These are phyloP conservation scores for Colletotrichum noveboracense DNA, from an alignment of 2,329 filamentous ascomycete genomes.

Conservation along the genomic window DNA sequence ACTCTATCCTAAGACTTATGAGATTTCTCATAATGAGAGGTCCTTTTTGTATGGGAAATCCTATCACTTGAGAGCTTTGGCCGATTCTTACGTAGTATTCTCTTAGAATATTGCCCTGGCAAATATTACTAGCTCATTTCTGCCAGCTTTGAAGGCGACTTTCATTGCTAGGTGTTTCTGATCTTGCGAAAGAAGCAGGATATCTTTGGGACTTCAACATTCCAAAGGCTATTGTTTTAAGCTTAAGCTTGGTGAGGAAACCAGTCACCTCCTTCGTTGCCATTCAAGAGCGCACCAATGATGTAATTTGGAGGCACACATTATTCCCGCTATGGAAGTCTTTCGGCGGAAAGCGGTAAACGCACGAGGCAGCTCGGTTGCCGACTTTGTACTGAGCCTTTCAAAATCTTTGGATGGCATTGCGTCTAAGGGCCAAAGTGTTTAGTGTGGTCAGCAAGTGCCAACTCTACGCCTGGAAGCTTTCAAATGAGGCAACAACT, in stretches of 20 bases:
- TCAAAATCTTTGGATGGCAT: background rate
- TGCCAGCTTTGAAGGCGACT: background rate
- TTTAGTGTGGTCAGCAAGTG: background rate
- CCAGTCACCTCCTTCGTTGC: background rate
- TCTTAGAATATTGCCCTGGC: background rate
- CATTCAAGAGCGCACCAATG: background rate
- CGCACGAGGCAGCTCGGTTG: background rate
- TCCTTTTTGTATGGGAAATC: background rate
- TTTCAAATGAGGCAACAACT: background rate
- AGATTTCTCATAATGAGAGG: background rate
- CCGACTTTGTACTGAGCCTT: background rate
- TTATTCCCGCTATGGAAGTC: background rate
- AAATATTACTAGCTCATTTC: background rate
- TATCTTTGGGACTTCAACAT: accelerated
- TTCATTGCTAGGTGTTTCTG: background rate
- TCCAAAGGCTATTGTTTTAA: background rate
- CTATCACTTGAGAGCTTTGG: background rate
- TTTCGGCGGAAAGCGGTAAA: background rate
- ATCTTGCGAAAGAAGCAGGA: background rate
- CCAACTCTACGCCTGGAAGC: background rate
- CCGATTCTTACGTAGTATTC: background rate
- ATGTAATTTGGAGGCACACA: background rate
- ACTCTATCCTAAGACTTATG: background rate
- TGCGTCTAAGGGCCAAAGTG: background rate
- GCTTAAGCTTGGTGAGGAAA: background rate